phyloP scores from a whole-genome alignment of 129 eudicot genomes.

The Flaveria ramosissima region DNA sequence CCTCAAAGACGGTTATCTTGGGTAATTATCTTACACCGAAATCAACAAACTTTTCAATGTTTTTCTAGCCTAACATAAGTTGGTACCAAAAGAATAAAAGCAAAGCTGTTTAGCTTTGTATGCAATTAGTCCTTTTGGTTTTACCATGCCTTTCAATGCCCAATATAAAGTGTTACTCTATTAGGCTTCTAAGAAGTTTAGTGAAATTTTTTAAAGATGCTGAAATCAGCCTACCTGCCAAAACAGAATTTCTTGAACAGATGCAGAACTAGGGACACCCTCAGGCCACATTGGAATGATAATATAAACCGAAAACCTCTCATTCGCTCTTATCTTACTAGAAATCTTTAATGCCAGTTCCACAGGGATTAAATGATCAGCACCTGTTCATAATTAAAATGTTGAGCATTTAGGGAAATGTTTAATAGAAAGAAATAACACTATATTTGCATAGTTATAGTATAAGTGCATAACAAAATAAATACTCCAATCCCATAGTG shows the following conservation, averaged over 20 bases:
- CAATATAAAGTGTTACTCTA: not conserved
- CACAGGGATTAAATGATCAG: conserved; percentile 88
- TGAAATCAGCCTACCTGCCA: conserved; percentile 72
- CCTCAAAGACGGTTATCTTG: too few species aligned
- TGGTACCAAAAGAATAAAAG: not conserved
- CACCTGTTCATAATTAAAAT: conserved; percentile 50
- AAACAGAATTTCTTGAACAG: conserved; percentile 84
- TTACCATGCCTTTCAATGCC: not conserved
- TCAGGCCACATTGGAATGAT: conserved; percentile 99
- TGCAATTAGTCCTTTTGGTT: not conserved
- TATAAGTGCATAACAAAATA: not conserved
- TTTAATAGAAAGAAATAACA: conserved; percentile 4
- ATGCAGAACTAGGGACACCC: conserved; percentile 73
- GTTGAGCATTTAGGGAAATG: not conserved
- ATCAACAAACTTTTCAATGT: not conserved
- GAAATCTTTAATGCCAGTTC: conserved; percentile 90
- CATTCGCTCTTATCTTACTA: conserved; percentile 83
- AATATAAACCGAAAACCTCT: conserved; percentile 82
- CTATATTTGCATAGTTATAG: conserved; percentile 1
- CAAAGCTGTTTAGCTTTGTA: not conserved
- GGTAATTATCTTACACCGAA: too few species aligned
- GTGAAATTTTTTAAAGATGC: not conserved
- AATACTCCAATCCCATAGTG: not conserved
- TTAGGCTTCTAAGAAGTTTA: not conserved
- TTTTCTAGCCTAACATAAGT: not conserved